Conservation (phyloP, 1,284 basidiomycete genomes). For the Ustanciosporium gigantosporum region DNA sequence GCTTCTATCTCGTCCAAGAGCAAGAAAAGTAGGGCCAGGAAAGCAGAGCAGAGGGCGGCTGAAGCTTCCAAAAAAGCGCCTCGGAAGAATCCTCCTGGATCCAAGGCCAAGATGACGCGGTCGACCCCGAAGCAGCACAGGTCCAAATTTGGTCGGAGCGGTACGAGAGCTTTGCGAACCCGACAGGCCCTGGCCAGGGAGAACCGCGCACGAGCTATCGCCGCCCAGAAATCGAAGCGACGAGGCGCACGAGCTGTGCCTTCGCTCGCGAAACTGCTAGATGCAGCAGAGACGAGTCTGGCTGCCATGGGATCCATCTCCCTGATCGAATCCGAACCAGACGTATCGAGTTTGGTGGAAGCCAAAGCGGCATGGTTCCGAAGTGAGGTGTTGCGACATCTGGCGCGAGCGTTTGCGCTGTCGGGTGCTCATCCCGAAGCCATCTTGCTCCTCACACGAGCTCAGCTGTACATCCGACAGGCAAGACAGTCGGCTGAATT, state of each 20-base stretch:
- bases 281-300: slow-evolving; percentile 50
- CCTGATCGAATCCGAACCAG: slow-evolving; percentile 57
- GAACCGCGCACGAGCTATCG: slow-evolving; percentile 33
- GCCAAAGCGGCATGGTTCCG: slow-evolving; percentile 57
- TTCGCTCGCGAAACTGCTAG: slow-evolving; percentile 54
- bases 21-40: slow-evolving; percentile 24
- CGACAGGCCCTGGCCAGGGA: slow-evolving; percentile 18
- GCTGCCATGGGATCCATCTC: slow-evolving; percentile 47
- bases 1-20: slow-evolving; percentile 10
- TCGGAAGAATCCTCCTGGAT: slow-evolving; percentile 30
- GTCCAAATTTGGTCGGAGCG: slow-evolving; percentile 46
- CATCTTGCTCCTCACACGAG: slow-evolving; percentile 51
- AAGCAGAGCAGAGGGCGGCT: slow-evolving; percentile 26
- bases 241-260: slow-evolving; percentile 51
- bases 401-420: slow-evolving; percentile 50
- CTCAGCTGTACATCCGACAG: slow-evolving; percentile 54
- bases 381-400: slow-evolving; percentile 47
- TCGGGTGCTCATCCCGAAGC: slow-evolving; percentile 44
- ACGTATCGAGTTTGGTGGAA: slow-evolving; percentile 56
- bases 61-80: slow-evolving; percentile 14
- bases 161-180: slow-evolving; percentile 31
- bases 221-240: slow-evolving; percentile 38
- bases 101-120: slow-evolving; percentile 27
- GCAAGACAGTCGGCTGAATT: slow-evolving; percentile 51
- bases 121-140: slow-evolving; percentile 6